These are phyloP conservation scores for Irpex lacteus DNA, from an alignment of 1,284 basidiomycete species.

Conservation along the genomic window DNA sequence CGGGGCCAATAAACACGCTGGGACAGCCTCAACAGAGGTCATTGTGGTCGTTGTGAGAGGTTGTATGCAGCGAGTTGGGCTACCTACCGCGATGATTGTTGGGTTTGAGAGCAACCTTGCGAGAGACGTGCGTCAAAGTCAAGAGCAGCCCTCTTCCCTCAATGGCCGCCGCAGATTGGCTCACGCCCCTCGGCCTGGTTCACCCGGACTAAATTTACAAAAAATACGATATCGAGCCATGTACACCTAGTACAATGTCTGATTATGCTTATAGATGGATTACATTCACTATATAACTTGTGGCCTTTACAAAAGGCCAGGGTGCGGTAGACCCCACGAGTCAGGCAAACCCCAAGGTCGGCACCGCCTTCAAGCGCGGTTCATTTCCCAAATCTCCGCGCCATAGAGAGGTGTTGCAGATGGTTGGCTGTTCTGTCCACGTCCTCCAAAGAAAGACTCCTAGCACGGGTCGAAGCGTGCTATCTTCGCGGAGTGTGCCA, in stretches of 20 bases:
- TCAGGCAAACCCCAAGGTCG: not conserved
- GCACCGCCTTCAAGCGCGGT: not conserved
- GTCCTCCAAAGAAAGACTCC: not conserved
- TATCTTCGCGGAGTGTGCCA: not conserved
- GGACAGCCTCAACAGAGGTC: slow-evolving; percentile 63
- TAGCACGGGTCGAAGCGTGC: not conserved
- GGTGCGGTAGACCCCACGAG: not conserved
- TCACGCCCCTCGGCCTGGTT: not conserved
- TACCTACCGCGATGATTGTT: slow-evolving; percentile 3
- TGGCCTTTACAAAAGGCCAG: not conserved
- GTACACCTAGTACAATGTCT: not conserved
- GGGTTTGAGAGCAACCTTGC: slow-evolving; percentile 5
- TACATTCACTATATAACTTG: no score
- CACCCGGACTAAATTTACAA: not conserved
- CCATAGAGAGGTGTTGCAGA: not conserved
- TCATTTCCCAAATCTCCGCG: not conserved
- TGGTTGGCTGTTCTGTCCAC: not conserved
- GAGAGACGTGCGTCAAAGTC: slow-evolving; percentile 15
- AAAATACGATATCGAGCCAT: not conserved
- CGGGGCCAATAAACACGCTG: slow-evolving; percentile 64
- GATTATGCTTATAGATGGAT: not conserved
- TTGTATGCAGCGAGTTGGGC: slow-evolving; percentile 3
- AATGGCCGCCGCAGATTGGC: slow-evolving; percentile 1
- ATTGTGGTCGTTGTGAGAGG: slow-evolving; percentile 18
- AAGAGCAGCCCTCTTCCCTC: slow-evolving; percentile 6